Base-by-base conservation (phyloP, 2,329 filamentous ascomycete species). In the Aspergillus japonicus region DNA sequence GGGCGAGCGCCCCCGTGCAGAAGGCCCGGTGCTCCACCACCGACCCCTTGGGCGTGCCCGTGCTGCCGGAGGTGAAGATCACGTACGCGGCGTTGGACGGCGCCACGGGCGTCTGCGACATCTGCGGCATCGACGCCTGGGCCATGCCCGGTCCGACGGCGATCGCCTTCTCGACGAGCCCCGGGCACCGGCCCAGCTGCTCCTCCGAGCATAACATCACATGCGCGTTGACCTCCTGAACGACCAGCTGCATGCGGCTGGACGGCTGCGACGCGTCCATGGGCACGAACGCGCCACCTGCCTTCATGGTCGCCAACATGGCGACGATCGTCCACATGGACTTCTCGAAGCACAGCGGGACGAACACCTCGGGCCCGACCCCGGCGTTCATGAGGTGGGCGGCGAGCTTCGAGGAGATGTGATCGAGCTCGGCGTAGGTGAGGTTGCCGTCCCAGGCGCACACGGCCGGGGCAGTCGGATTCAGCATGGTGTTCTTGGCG, bases 21-120 rank as follows among this genome's bases (percentile, higher is more conserved):
- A 86, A 75, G 0, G 84, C 80, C 0, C 74, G 73, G 62, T 88
- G 86, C 3, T 80, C 82, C 58, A 86, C 83, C 33, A 85, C 81
- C 19, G 85, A 80, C 2, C 84, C 85, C 58, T 83, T 83, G 0
- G 82, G 80, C 1, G 54, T 59, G 8, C 63, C 58, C 3, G 63
- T 63, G n/a, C 56, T 61, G 10, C 63, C 63, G 1, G 63, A 80
- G 2, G 80, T 81, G 63, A 87, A 83, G 10, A 88, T 77, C 4
- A 85, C 77, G 66, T 84, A 87, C 0, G 85, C 84, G 16, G 61
- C 56, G 35, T 65, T 60, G 39, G 52, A 50, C 6, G 57, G 52
- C 11, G 48, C 19, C 8, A 56, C 60, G 2, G 60, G 57, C 14
- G 60, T 64, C 8, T 52, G 23, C n/a, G 49, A 26, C 19, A 47